phyloP scores from a whole-genome alignment of 345 rosid species.

The Garcia nutans region DNA sequence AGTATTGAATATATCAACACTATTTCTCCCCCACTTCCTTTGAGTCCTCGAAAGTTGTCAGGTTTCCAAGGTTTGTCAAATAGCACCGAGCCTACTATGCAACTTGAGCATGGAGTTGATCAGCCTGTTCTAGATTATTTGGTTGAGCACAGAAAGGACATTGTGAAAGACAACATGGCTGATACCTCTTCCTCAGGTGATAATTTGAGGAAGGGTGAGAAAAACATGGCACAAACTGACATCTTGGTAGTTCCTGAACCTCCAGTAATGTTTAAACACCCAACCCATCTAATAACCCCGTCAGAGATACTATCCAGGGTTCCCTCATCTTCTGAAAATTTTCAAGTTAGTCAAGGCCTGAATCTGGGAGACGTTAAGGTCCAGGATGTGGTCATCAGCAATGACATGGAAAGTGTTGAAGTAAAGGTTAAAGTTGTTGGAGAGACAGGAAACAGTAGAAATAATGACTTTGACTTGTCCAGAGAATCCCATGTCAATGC shows the following conservation, averaged over 20 bases:
- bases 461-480: slow-evolving; percentile 17
- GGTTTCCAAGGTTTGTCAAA: slow-evolving; percentile 33
- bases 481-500: slow-evolving; percentile 15
- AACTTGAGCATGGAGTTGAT: slow-evolving; percentile 31
- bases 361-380: slow-evolving; percentile 18
- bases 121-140: slow-evolving; percentile 25
- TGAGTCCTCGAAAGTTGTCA: slow-evolving; percentile 23
- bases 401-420: slow-evolving; percentile 18
- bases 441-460: slow-evolving; percentile 11
- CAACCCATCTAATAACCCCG: slow-evolving; percentile 34
- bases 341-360: slow-evolving; percentile 39
- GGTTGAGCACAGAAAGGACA: slow-evolving; percentile 16
- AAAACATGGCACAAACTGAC: slow-evolving; percentile 22
- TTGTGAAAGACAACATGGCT: slow-evolving; percentile 10
- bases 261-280: slow-evolving; percentile 28
- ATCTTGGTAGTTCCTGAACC: slow-evolving; percentile 10
- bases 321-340: slow-evolving; percentile 23
- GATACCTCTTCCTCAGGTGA: slow-evolving; percentile 38
- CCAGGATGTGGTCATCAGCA: slow-evolving; percentile 19
- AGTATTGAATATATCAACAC: slow-evolving; percentile 4
- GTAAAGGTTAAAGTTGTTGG: slow-evolving; percentile 29
- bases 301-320: slow-evolving; percentile 24
- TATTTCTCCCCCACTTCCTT: slow-evolving; percentile 16
- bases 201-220: slow-evolving; percentile 15
- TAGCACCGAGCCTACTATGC: slow-evolving; percentile 32